Base-by-base conservation (phyloP, 2,329 filamentous ascomycete species). In the Helminthosporium solani region DNA sequence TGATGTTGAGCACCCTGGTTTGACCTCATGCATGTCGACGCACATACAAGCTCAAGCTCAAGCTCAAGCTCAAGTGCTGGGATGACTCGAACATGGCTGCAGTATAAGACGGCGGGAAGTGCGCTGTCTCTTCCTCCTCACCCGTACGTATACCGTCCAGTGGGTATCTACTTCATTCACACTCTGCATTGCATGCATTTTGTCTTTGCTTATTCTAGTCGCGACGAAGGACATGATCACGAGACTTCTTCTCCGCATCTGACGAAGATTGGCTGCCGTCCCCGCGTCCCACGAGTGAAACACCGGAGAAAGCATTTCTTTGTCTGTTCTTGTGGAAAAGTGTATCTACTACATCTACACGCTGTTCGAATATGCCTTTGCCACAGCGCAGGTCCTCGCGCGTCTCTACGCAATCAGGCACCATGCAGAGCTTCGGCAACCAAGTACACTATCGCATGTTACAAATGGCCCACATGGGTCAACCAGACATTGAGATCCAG, bases 401-500 rank as follows among this genome's bases (percentile, higher is more conserved):
- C 15, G 52, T 53, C 30, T 63, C 60, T 14, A 44, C 54, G 35
- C 60, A 60, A 37, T 56, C 60, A 28, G 60, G 46, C 47, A 54
- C 59, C 16, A 65, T 66, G 60, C 60, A 63, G 23, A 50, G 59
- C 4, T 50, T 69, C 41, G 55, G 63, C 12, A 64, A 59, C 35
- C 64, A 69, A 34, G 60, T 70, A 9, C 62, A 60, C 14, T 59
- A 57, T 54, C 68, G 66, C 47, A 58, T 70, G 30, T 58, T 64
- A 28, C 67, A 61, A 43, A 53, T 71, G 2, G 54, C 64, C 14
- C 52, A 59, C 34, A 52, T 63, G 44, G 62, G 63, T 44, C 70
- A 72, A 48, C 72, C 73, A 15, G 61, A 64, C 33, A 70, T 78
- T 48, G 70, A 69, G 20, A 75, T 78, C 57, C 52, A 65, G 14